phyloP scores from a whole-genome alignment of 306 rosid genomes.

The Dryas alaskensis region DNA sequence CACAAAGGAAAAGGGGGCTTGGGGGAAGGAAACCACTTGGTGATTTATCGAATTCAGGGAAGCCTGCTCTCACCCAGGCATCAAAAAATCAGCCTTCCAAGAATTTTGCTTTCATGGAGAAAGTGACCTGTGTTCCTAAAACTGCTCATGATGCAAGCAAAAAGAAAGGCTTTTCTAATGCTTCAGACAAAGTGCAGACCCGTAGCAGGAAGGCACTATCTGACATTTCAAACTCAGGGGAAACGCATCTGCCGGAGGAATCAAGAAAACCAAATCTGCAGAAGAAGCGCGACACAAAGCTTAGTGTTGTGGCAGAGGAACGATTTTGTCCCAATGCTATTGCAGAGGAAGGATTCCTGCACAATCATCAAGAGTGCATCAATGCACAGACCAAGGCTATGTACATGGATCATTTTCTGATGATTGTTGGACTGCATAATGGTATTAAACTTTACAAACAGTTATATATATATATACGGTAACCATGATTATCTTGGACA shows the following conservation, averaged over 20 bases:
- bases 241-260: too few relatives aligned
- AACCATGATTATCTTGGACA: not conserved
- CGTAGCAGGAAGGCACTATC: constrained; percentile 50
- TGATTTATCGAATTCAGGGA: constrained; percentile 49
- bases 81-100: constrained; percentile 31
- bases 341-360: constrained; percentile 47
- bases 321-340: constrained; percentile 30
- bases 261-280: constrained; percentile 25
- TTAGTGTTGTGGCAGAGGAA: constrained; percentile 28
- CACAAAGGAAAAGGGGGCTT: constrained; percentile 44
- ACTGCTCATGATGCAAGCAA: constrained; percentile 9
- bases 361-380: constrained; percentile 55
- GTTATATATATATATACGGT: too few relatives aligned
- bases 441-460: constrained; percentile 28
- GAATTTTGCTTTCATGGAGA: constrained; percentile 23
- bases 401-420: constrained; percentile 32
- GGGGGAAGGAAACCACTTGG: constrained; percentile 70
- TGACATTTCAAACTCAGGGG: constrained; percentile 61
- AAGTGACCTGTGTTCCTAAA: constrained; percentile 27
- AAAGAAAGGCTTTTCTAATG: constrained; percentile 29
- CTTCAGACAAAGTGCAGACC: constrained; percentile 38
- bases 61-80: constrained; percentile 32
- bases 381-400: constrained; percentile 32
- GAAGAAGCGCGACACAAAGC: constrained; percentile 34
- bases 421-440: constrained; percentile 28